phyloP scores from a whole-genome alignment of 352 stramenopile genomes.

The Bremia lactucae region DNA sequence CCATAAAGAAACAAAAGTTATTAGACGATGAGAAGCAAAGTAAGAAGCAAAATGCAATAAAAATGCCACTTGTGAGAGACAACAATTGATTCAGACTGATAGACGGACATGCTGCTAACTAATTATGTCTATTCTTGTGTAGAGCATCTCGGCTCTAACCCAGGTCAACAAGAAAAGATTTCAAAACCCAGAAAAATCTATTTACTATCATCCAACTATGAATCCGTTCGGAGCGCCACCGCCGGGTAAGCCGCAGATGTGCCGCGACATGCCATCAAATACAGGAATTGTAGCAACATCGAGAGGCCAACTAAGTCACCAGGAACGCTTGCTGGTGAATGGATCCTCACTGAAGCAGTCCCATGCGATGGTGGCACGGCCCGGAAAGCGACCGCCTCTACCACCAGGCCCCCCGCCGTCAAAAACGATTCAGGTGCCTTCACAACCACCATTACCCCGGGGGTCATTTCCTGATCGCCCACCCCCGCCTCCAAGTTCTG shows the following conservation, averaged over 20 bases:
- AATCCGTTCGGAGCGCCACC: constrained; percentile 67
- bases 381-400: constrained; percentile 53
- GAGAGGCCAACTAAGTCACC: constrained; percentile 7
- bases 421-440: constrained; percentile 49
- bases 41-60: constrained; percentile 16
- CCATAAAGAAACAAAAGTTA: constrained; percentile 66
- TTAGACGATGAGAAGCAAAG: constrained; percentile 33
- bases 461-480: constrained; percentile 25
- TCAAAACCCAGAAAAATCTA: constrained; percentile 70
- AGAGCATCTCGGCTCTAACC: constrained; percentile 47
- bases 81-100: neutral
- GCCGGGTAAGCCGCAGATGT: constrained; percentile 51
- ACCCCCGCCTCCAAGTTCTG: constrained; percentile 27
- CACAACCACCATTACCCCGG: constrained; percentile 39
- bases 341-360: constrained; percentile 10
- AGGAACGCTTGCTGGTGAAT: too few species aligned
- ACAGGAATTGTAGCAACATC: neutral
- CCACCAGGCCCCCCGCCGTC: constrained; percentile 41
- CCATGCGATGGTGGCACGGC: constrained; percentile 17
- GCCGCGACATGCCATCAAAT: constrained; percentile 25
- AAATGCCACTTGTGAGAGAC: neutral
- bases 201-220: constrained; percentile 74
- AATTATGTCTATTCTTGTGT: constrained; percentile 6
- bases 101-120: constrained; percentile 1
- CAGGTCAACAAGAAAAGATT: constrained; percentile 50